phyloP scores from a whole-genome alignment of 768 basidiomycete species.

The Pleurotus cornucopiae region DNA sequence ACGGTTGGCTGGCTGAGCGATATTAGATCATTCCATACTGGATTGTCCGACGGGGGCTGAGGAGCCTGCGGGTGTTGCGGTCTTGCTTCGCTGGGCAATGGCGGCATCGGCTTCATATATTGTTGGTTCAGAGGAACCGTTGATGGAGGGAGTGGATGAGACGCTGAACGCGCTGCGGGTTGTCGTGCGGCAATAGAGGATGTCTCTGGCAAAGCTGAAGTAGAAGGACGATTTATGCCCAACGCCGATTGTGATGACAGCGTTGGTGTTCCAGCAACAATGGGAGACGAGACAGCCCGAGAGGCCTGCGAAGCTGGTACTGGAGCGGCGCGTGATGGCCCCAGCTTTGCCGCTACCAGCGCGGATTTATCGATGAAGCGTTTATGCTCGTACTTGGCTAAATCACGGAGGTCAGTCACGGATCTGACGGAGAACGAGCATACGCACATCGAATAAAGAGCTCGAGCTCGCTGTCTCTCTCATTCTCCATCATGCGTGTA shows the following conservation, averaged over 20 bases:
- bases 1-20: constrained; percentile 39
- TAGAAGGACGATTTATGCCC: constrained; percentile 14
- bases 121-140: constrained; percentile 16
- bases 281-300: constrained; percentile 10
- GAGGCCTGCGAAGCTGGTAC: constrained; percentile 13
- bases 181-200: constrained; percentile 14
- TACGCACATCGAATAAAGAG: constrained; percentile 79
- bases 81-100: constrained; percentile 3
- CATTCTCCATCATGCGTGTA: constrained; percentile 69
- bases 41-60: constrained; percentile 16
- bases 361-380: constrained; percentile 53
- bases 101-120: constrained; percentile 9
- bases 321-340: constrained; percentile 36
- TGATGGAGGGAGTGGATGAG: constrained; percentile 17
- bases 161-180: constrained; percentile 18
- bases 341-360: constrained; percentile 41
- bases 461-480: constrained; percentile 88
- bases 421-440: not conserved
- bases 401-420: constrained; percentile 6
- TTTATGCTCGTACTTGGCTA: constrained; percentile 80
- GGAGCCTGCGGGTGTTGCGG: constrained; percentile 18
- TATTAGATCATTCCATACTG: constrained; percentile 59
- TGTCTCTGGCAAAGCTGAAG: constrained; percentile 11
- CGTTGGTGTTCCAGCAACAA: constrained; percentile 5
- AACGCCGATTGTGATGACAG: not conserved